Base-by-base conservation (phyloP, 1,284 basidiomycete genomes). In the Marasmius oreades region DNA sequence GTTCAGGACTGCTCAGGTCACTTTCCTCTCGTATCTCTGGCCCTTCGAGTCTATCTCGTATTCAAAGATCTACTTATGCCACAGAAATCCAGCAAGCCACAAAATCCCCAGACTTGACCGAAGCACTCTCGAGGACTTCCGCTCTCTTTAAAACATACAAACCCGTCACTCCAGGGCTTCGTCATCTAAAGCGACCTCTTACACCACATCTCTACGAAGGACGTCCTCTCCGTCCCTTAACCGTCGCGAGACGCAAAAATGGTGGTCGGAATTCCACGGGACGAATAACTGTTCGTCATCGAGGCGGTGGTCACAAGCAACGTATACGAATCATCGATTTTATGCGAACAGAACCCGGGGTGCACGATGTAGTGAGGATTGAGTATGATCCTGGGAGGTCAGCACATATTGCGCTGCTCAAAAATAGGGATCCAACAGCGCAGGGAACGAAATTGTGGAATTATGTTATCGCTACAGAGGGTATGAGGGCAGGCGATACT, bases 331-430 rank as follows among this genome's bases (percentile, higher is more conserved):
- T 88, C 43, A 77, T 99, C 58, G 97, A 99, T 73, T 99, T 97
- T 69, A 79, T 82, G 75, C 85, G 93, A 51, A 74, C 73, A 50
- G 85, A 88, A 61, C 73, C 82, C 0, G 96, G 96, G 6, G 77
- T 88, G 43, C 92, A 94, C 69, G 88, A 93, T 62, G 95, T 98
- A 44, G 81, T 96, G 14, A 84, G 95, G 44, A 92, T 99, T 65
- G 96, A 99, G 73, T 99, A 98, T 70, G 96, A 99, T 76, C 96
- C 96, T 0, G 92, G 92, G 31, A 82, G 96, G 51, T 92, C 88
- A 44, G 93, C 92, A 3, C 97, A 99, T 71, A 95, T 99, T 66
- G 96, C 96, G 1, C 81, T 99, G 53, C 69, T 98, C 62, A 78
- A 81, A 65, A 84, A 80, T 68, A 77, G 86, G 57, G 72, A 85